Conservation (phyloP, 148 eudicot genomes). For the Suaeda aralocaspica region DNA sequence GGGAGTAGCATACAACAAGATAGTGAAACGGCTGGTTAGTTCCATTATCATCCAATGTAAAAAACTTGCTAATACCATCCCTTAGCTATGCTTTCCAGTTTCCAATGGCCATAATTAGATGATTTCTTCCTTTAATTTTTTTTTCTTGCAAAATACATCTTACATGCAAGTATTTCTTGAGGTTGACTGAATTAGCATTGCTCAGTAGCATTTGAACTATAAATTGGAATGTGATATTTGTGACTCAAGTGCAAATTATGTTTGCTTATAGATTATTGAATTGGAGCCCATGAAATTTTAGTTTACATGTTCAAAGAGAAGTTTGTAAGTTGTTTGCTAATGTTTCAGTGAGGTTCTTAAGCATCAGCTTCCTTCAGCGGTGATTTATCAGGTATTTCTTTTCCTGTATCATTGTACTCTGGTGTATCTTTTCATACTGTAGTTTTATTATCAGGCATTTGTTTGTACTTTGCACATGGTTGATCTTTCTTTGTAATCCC, state of each 20-base stretch:
- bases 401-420: background rate
- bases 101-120: background rate
- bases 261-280: background rate
- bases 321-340: conserved; percentile 1
- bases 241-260: background rate
- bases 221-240: background rate
- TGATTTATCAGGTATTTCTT: conserved; percentile 69
- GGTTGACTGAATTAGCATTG: background rate
- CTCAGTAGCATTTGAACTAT: background rate
- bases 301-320: background rate
- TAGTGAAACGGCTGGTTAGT: too few species aligned
- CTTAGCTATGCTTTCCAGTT: background rate
- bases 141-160: background rate
- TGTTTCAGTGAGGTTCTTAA: conserved; percentile 73
- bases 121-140: background rate
- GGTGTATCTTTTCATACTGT: background rate
- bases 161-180: background rate
- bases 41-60: too few species aligned
- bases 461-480: too few species aligned
- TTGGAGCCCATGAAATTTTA: background rate
- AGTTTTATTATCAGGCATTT: background rate
- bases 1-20: too few species aligned
- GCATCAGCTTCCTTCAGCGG: conserved; percentile 57
- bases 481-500: too few species aligned
- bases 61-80: background rate